Base-by-base conservation (phyloP, 2,329 filamentous ascomycete species). In the Magnaporthiopsis poae region DNA sequence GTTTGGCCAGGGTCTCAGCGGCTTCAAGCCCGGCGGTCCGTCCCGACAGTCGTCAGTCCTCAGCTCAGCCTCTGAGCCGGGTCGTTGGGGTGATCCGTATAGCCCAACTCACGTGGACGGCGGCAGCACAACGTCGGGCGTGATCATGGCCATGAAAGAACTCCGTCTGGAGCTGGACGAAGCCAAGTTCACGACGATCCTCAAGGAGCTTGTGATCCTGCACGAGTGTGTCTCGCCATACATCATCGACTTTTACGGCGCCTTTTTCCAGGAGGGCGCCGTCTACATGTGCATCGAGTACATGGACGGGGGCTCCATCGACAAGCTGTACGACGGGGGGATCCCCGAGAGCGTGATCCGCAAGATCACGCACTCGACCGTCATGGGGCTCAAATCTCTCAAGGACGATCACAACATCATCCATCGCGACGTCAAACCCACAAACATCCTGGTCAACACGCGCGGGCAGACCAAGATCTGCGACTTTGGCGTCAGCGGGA, bases 391-490 rank as follows among this genome's bases (percentile, higher is more conserved):
- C 69, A 98, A 96, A 80, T 88, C 89, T 27, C 80, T 99, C 68
- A 99, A 99, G 77, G 95, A 99, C 69, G 92, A 97, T 69, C 95
- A 99, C 81, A 98, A 96, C 78, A 99, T 99, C 77, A 99, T 99
- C 70, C 95, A 99, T 76, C 89, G 95, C 70, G 95, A 99, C 74
- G 95, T 99, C 70, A 99, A 99, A 77, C 95, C 95, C 1, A 99
- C 95, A n/a, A 99, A 99, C 73, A 97, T 99, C 68, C 83, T 99
- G 1, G 87, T 92, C 76, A 99, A 98, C 77, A 90, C 89, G 1
- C 85, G 85, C 60, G 95, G 95, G 0, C 92, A 97, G 74, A 84
- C 98, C 81, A 99, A 99, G 79, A 96, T 99, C 67, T 99, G 95
- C 78, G 95, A 99, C 77, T 99, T 99, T 76, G 95, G 95, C 67